Evolutionary conservation across 495 filamentous ascomycete genomes (phyloP).

Genomic region (Neurospora sp.): DNA sequence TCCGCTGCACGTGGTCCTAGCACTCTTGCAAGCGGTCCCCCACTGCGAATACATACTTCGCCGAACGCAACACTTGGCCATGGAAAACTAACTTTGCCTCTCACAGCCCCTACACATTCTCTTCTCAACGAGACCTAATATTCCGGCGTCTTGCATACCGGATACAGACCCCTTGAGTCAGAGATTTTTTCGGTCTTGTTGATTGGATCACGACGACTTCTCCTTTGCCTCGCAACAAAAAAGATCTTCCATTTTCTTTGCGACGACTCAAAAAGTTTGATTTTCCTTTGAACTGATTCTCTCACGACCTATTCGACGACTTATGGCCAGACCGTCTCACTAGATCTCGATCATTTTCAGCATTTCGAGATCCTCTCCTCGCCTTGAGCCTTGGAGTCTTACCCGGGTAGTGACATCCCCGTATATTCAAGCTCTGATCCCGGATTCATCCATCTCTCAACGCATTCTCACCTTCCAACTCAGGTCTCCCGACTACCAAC

Average conservation of each 20-base stretch:
- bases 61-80: background rate
- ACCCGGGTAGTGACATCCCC: background rate
- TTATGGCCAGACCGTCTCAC: slow-evolving; percentile 35
- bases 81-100: background rate
- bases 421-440: background rate
- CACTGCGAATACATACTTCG: background rate
- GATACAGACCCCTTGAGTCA: background rate
- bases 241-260: background rate
- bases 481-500: slow-evolving; percentile 4
- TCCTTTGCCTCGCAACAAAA: background rate
- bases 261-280: background rate
- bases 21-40: background rate
- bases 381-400: slow-evolving; percentile 29
- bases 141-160: background rate
- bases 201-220: background rate
- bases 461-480: background rate
- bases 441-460: background rate
- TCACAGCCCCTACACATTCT: background rate
- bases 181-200: background rate
- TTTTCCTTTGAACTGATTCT: background rate
- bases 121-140: background rate
- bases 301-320: background rate
- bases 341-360: slow-evolving; percentile 26
- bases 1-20: background rate
- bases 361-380: slow-evolving; percentile 20